Evolutionary conservation across 2,329 filamentous ascomycete genomes (phyloP).

Genomic region (Diaporthe sp.): DNA sequence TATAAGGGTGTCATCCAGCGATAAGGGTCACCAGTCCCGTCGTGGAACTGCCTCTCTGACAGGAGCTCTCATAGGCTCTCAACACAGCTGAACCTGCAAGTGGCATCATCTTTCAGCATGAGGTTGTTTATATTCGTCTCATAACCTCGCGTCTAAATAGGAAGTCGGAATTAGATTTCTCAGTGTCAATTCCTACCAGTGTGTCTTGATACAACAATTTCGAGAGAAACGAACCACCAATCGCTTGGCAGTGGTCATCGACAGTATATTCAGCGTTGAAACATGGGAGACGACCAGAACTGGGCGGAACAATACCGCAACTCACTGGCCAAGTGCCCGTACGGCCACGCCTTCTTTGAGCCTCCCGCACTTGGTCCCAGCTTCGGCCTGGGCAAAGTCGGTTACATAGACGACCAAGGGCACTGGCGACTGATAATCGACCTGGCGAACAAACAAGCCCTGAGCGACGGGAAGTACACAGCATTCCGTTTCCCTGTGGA

Average conservation of each 20-base stretch:
- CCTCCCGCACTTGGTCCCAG: not conserved
- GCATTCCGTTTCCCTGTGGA: not conserved
- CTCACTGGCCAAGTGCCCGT: not conserved
- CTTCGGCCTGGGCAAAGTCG: not conserved
- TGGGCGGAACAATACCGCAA: not conserved
- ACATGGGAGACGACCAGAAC: not conserved
- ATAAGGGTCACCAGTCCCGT: not conserved
- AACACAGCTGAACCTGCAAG: not conserved
- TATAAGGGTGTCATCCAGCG: not conserved
- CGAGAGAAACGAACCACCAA: not conserved
- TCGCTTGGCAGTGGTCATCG: not conserved
- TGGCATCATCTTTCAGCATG: too few species aligned
- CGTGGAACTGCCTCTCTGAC: not conserved
- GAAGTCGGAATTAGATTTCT: too few species aligned
- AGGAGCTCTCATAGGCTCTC: not conserved
- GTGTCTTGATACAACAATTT: too few species aligned
- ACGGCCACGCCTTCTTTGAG: not conserved
- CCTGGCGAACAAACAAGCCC: not conserved
- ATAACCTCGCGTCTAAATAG: too few species aligned
- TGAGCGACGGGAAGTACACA: not conserved
- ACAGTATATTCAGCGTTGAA: not conserved
- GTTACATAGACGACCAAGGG: not conserved
- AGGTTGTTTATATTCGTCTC: too few species aligned
- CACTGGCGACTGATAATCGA: not conserved
- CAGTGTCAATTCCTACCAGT: too few species aligned